Evolutionary conservation across 208 protist genomes (phyloP), one percentile per base, ranked within the genome.

Genomic region (Wallacemonas sp.): DNA sequence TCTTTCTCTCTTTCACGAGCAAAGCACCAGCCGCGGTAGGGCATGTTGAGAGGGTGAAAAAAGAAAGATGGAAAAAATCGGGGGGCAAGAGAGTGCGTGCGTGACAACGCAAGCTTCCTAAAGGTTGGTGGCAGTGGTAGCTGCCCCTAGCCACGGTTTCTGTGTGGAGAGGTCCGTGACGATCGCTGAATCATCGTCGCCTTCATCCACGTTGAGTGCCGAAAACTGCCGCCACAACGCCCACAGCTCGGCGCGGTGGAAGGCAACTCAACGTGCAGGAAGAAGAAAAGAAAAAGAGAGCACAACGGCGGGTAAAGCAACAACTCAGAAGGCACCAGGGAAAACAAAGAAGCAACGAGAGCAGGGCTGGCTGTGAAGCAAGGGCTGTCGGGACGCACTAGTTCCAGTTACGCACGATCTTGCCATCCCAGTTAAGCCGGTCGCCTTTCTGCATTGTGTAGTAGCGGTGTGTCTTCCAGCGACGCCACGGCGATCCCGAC

Each of bases 401-500:
- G 63, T 92, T 92, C 84, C 83, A 95, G 71, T 93, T 95, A 32
- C 89, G 81, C 15, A 93, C 86, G 65, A 93, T 92, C 76, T 93
- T 93, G 37, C 87, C 86, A 30, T 95, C 87, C 87, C 84, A 93
- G 65, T 92, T 92, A 29, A 96, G 78, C 27, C 79, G 72, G 45
- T 93, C 87, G 8, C 87, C 85, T 74, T 96, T 93, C 70, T 94
- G 85, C 84, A 96, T 92, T 3, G 83, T 89, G 76, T 94, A 94
- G 83, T 94, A 96, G 41, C 85, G 76, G 73, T 93, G 85, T 12
- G 81, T 93, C 75, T 92, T 93, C 84, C 87, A 92, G 38, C 89
- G 83, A 22, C 86, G 79, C 84, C 81, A 91, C 62, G 86, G 87
- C 21, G 84, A 90, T 32, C 87, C 87, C 15, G 79, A n/a, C 64